These are phyloP conservation scores for Citrullus amarus DNA, from an alignment of 306 rosid genomes.

Conservation along the genomic window DNA sequence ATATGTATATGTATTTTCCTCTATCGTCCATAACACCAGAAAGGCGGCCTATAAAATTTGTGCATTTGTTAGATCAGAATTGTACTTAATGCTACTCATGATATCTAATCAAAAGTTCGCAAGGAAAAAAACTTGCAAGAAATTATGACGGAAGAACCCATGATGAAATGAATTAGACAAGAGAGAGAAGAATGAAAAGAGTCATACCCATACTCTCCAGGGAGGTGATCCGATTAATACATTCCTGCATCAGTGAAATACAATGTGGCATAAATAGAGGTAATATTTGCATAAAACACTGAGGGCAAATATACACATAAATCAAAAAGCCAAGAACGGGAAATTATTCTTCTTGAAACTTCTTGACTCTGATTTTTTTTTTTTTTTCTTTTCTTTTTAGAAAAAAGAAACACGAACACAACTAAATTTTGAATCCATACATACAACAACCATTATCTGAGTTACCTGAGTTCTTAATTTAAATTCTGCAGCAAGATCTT, in stretches of 20 bases:
- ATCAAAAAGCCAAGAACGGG: not conserved
- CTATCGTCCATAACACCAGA: slow-evolving; percentile 98
- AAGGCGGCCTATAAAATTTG: slow-evolving; percentile 17
- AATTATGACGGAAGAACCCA: not conserved
- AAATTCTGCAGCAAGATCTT: slow-evolving; percentile 95
- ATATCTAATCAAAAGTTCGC: not conserved
- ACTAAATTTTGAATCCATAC: not conserved
- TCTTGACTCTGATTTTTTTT: not conserved
- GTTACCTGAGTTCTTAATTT: slow-evolving; percentile 84
- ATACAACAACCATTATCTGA: not conserved
- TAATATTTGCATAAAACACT: not conserved
- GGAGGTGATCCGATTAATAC: slow-evolving; percentile 77
- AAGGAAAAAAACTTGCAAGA: not conserved
- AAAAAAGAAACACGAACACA: not conserved
- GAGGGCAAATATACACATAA: not conserved
- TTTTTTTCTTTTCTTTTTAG: not conserved
- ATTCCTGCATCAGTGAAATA: slow-evolving; percentile 49
- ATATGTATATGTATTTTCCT: slow-evolving; percentile 88
- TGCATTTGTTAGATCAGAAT: not conserved
- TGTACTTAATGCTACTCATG: not conserved
- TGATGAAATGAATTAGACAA: not conserved
- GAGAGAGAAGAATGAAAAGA: not conserved
- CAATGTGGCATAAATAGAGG: slow-evolving; percentile 5
- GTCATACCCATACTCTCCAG: slow-evolving; percentile 73
- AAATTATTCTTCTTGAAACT: not conserved